These are phyloP conservation scores for Russula dissimulans DNA, from an alignment of 768 basidiomycete species.

Conservation along the genomic window DNA sequence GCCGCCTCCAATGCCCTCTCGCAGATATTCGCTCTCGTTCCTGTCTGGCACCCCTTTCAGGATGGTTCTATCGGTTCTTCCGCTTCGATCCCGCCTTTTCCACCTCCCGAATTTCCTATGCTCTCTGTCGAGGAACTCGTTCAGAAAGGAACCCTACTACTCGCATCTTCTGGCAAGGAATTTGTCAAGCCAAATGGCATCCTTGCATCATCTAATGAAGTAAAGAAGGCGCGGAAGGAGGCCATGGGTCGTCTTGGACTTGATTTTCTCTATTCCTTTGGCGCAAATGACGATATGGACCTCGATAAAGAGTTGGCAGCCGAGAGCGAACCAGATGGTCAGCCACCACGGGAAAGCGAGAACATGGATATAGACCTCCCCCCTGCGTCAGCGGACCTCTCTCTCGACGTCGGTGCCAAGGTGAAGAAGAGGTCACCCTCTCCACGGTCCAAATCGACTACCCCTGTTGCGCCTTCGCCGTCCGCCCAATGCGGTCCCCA, in stretches of 20 bases:
- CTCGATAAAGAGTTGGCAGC: conserved; percentile 70
- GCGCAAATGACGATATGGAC: conserved; percentile 70
- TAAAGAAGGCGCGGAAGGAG: conserved; percentile 80
- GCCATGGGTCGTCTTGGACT: conserved; percentile 84
- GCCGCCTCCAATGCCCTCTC: conserved; percentile 86
- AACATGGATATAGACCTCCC: conserved; percentile 32
- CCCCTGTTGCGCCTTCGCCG: conserved; percentile 41
- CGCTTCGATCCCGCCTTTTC: conserved; percentile 23
- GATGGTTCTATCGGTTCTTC: conserved; percentile 26
- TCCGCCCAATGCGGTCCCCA: conserved; percentile 32
- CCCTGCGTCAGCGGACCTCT: conserved; percentile 37
- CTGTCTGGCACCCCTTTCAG: conserved; percentile 58
- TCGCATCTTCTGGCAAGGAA: conserved; percentile 92
- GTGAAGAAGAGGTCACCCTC: conserved; percentile 29
- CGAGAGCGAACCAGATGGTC: conserved; percentile 38
- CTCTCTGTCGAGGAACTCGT: conserved; percentile 75
- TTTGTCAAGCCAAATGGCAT: conserved; percentile 69
- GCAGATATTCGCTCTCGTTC: conserved; percentile 76
- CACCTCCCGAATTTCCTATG: conserved; percentile 52
- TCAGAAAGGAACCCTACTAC: conserved; percentile 63
- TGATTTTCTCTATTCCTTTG: conserved; percentile 72
- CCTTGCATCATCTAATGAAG: conserved; percentile 64
- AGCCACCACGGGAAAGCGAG: conserved; percentile 22
- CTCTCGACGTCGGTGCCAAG: conserved; percentile 24
- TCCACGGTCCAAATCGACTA: conserved; percentile 36